A percentile compares a stretch with the other conserved stretches of the same genome.
Evolutionary conservation across 2,329 filamentous ascomycete genomes (phyloP).

Genomic region (Arachnomyces sp.): DNA sequence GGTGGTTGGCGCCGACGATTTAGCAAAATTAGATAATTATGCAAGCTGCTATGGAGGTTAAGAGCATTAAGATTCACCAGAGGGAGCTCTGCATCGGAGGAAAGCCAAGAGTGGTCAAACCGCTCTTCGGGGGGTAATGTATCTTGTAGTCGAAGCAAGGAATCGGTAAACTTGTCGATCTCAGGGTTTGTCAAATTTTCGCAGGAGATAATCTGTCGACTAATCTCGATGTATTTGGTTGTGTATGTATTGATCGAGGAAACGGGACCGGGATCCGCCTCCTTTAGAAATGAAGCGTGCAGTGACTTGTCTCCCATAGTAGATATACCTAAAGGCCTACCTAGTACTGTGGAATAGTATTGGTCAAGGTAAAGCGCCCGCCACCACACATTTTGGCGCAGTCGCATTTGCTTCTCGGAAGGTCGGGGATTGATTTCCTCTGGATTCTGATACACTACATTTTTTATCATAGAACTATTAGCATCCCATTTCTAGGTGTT

Average conservation of each 20-base stretch:
- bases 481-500: not conserved
- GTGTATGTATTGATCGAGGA: not conserved
- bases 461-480: not conserved
- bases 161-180: conserved; percentile 4
- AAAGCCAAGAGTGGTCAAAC: conserved; percentile 3
- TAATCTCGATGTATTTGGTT: conserved; percentile 1
- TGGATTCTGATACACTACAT: conserved; percentile 6
- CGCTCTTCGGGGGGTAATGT: conserved; percentile 3
- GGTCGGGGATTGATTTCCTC: not conserved
- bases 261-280: not conserved
- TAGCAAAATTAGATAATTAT: conserved; percentile 7
- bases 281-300: too few species aligned
- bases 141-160: not conserved
- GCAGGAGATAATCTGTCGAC: conserved; percentile 2
- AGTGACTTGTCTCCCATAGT: conserved; percentile 2
- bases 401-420: not conserved
- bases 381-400: conserved; percentile 6
- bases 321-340: conserved; percentile 6
- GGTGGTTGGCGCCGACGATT: conserved; percentile 1
- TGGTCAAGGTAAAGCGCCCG: conserved; percentile 3
- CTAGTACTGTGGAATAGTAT: conserved; percentile 3
- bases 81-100: not conserved
- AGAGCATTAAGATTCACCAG: conserved; percentile 4
- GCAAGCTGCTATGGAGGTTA: conserved; percentile 1
- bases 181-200: conserved; percentile 2